Base-by-base conservation (phyloP, 371 early-diverging fungal genomes). In the Cladochytrium tenue region DNA sequence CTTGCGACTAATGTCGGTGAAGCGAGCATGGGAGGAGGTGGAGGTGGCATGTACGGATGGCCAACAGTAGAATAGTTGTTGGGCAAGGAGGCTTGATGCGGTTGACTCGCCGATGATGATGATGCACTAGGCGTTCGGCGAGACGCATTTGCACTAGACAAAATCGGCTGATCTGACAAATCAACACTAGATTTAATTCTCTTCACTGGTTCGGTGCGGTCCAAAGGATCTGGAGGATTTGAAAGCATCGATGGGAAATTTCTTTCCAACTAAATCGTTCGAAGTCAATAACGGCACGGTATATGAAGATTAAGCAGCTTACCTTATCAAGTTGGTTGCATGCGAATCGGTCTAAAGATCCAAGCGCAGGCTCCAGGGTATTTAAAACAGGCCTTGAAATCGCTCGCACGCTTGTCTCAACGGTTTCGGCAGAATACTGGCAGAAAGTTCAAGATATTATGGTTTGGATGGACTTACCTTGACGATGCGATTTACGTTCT, bases 241-340 rank as follows among this genome's bases (percentile, higher is more conserved):
- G 31, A 34, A 20, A 60, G 64, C n/a, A 76, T 72, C 20, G 64
- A 67, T 1, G 76, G 76, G 56, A 72, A 72, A 26, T 63, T 70
- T 26, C 64, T 43, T 57, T 76, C 73, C 20, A 76, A 70, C 72
- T 75, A 62, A 17, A 50, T 34, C 17, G 23, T 17, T 66, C 32
- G 51, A 64, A 57, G 23, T 23, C 15, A 1, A 43, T 50, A 32
- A 31, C 20, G 1, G 52, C 23, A 7, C 2, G 51, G 35, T 51
- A 53, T 20, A 55, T 1, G 13, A 53, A 26, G 32, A 56, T 5
- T 26, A 23, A 23, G 28, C 5, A 33, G 50, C 65, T 32, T 23
- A 90, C 81, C 78, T 78, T 87, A 68, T 91, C 92, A 32, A 92
- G 75, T 72, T 89, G 89, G 13, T 76, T 81, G 66, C 89, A 89